Evolutionary conservation across 305 asterid genomes (phyloP), one percentile per base, ranked within the genome.

Genomic region (Lippia alba): DNA sequence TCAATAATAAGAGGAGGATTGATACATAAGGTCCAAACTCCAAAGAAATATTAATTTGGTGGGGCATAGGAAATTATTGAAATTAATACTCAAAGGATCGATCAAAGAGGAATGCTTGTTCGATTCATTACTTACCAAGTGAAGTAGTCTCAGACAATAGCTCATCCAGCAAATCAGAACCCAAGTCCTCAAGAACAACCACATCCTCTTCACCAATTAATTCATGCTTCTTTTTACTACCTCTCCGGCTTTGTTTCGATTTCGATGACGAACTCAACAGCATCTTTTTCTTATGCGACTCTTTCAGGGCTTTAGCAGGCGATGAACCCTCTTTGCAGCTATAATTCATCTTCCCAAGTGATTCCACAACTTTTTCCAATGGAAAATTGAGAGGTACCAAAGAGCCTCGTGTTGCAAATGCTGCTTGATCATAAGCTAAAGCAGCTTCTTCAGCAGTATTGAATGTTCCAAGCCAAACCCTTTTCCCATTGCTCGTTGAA

Each of bases 381-480:
- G 91, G 78, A 40, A 83, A 87, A 18, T 87, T 87, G 16, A 82
- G 77, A 0, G 72, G 73, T 6, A 79, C 74, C 10, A 19, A 57
- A 0, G 84, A 64, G 8, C 91, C 91, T 14, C 94, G 67, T 61
- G 68, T 80, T 11, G 84, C 78, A 46, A 78, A 78, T 0, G 91
- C 88, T 2, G 94, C 94, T 79, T 88, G 91, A 65, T 85, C 91
- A 70, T 88, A 88, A 0, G 88, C 87, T 62, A 85, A 40, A 11
- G 88, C 94, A 14, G 89, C 94, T 60, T 88, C 89, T 55, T 84
- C 86, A 14, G 62, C 87, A 1, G 83, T 87, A 11, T 79, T 66
- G 53, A 48, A 48, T 48, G 53, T 48, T 12, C 53, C 53, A 12
- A 48, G 53, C 53, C 53, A 48, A 48, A 48, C 53, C 53, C 53